Base-by-base conservation (phyloP, 1,284 basidiomycete genomes). In the Amylostereum areolatum region DNA sequence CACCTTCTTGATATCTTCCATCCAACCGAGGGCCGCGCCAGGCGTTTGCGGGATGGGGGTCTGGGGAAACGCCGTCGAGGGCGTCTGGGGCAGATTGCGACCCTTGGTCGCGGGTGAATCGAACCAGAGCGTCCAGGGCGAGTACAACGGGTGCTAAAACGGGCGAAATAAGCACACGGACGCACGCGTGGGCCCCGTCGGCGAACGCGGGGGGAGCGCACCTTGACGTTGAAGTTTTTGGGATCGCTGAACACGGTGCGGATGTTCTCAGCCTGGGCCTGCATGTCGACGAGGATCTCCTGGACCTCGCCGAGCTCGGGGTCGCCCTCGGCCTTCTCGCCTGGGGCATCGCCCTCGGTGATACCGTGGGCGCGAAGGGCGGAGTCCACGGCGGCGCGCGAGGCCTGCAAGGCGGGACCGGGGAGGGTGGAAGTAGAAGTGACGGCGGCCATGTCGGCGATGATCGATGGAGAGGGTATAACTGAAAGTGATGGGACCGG, bases 61-160 rank as follows among this genome's bases (percentile, higher is more conserved):
- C 61, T 81, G 82, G 7, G 88, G 89, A 55, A 90, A 84, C 33
- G 87, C 83, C 49, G 86, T 78, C 47, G 86, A 70, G 49, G 87
- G 89, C 25, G 90, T 92, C 68, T 92, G 91, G 33, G 92, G 91
- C 33, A 93, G 74, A 67, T 88, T 89, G 51, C 88, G 81, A 49
- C 84, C 85, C 69, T 96, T 96, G 44, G 90, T 92, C 44, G 82
- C 78, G 3, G 92, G 92, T 44, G 93, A 95, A 66, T 97, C 94
- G 66, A 96, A 97, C 92, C 92, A 97, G 42, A 97, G 83, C 5
- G 92, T 97, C 94, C 94, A 97, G n/a, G 85, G 75, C 32, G 92
- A 92, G 68, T 82, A 95, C 34, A 96, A 80, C 27, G 92, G 92
- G 64, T 96, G 92, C 92, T 94, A 61, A 18, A 18, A 51, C 9